Percentiles rank a stretch among this genome's conserved stretches.
These are phyloP conservation scores for Aegilops bicornis DNA, from an alignment of 176 grass and related monocot species.

Conservation along the genomic window DNA sequence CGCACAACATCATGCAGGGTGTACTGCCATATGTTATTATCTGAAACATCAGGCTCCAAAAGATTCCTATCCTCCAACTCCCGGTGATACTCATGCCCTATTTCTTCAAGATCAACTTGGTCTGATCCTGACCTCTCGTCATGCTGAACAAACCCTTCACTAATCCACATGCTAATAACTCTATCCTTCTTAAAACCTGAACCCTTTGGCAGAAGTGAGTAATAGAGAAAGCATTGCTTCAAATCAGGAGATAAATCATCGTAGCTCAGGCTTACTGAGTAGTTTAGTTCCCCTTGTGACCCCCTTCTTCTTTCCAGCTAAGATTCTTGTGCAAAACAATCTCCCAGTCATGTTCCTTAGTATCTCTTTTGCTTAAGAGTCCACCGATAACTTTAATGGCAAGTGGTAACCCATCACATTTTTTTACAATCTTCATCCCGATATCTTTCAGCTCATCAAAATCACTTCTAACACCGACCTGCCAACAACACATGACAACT, in stretches of 20 bases:
- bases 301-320: background rate
- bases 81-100: background rate
- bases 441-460: background rate
- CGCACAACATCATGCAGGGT: background rate
- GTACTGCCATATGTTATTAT: background rate
- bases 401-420: background rate
- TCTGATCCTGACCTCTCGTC: no score
- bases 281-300: background rate
- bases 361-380: background rate
- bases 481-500: background rate
- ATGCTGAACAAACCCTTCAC: background rate
- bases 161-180: background rate
- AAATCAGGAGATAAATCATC: background rate
- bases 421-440: background rate
- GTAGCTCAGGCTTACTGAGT: background rate
- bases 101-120: background rate
- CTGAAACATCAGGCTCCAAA: background rate
- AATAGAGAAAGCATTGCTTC: background rate
- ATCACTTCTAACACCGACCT: background rate
- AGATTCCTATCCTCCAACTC: background rate
- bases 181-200: accelerated
- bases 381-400: background rate
- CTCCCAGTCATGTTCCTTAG: background rate
- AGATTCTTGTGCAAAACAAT: background rate
- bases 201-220: background rate